Evolutionary conservation across 495 filamentous ascomycete genomes (phyloP).

Genomic region (Margaritispora aquatica): DNA sequence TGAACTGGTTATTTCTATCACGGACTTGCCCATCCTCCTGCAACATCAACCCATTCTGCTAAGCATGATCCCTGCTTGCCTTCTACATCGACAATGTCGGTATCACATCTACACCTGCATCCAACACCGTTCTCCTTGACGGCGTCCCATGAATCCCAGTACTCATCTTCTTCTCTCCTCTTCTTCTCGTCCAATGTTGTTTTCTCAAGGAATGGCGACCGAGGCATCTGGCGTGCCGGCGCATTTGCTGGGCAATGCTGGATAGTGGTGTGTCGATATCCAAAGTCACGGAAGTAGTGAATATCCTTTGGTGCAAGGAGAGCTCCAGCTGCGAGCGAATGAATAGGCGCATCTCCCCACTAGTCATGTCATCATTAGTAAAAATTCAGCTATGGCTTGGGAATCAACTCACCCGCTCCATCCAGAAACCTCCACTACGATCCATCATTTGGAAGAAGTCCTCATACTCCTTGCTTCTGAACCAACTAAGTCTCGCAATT

Average conservation of each 20-base stretch:
- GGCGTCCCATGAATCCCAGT: slow-evolving; percentile 84
- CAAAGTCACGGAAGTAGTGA: slow-evolving; percentile 99
- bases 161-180: slow-evolving; percentile 89
- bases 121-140: slow-evolving; percentile 96
- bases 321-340: slow-evolving; percentile 91
- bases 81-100: slow-evolving; percentile 97
- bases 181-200: slow-evolving; percentile 82
- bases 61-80: slow-evolving; percentile 94
- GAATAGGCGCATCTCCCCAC: slow-evolving; percentile 99
- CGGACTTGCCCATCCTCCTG: slow-evolving; percentile 80
- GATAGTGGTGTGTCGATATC: slow-evolving; percentile 97
- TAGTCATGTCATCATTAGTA: slow-evolving; percentile 37
- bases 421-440: slow-evolving; percentile 96
- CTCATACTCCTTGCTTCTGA: slow-evolving; percentile 92
- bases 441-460: slow-evolving; percentile 99
- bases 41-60: slow-evolving; percentile 95
- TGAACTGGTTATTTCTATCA: slow-evolving; percentile 12
- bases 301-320: slow-evolving; percentile 79
- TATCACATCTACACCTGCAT: slow-evolving; percentile 94
- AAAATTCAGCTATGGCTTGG: slow-evolving; percentile 11
- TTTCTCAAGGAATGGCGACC: slow-evolving; percentile 75
- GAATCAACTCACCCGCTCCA: slow-evolving; percentile 71
- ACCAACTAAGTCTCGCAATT: slow-evolving; percentile 91
- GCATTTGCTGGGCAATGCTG: slow-evolving; percentile 98
- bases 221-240: slow-evolving; percentile 77